Evolutionary conservation across 352 stramenopile species (phyloP).

Genomic region (Globisporangium abappressorium): DNA sequence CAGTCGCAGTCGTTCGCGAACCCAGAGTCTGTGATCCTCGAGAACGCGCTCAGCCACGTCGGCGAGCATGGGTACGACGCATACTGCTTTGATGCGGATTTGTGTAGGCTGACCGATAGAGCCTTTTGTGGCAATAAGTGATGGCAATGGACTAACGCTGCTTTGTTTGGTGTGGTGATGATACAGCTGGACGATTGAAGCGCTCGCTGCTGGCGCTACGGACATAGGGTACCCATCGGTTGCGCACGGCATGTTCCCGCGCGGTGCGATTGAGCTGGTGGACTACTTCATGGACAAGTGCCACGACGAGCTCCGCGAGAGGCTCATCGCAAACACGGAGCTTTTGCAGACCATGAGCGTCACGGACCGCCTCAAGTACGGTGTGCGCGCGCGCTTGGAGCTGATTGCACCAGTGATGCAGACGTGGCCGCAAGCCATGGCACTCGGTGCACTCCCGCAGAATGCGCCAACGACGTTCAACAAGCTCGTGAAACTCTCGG

Average conservation of each 20-base stretch:
- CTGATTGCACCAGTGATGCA: constrained; percentile 55
- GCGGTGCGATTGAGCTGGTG: constrained; percentile 75
- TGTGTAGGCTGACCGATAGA: neutral
- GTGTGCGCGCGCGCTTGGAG: constrained; percentile 64
- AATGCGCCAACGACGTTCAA: constrained; percentile 72
- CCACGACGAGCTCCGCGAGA: constrained; percentile 51
- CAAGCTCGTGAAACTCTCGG: constrained; percentile 63
- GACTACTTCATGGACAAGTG: constrained; percentile 86
- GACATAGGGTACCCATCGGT: constrained; percentile 74
- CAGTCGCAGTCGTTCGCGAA: constrained; percentile 21
- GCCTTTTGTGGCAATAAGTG: constrained; percentile 1
- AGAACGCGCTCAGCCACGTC: constrained; percentile 52
- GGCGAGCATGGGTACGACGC: constrained; percentile 37
- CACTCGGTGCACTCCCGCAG: constrained; percentile 63
- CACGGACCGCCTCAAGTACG: constrained; percentile 82
- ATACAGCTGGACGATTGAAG: constrained; percentile 72
- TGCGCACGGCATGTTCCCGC: constrained; percentile 78
- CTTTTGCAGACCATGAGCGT: constrained; percentile 65
- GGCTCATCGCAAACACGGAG: constrained; percentile 55
- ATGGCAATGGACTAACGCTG: constrained; percentile 13
- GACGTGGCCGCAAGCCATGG: constrained; percentile 81
- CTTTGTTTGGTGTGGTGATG: constrained; percentile 3
- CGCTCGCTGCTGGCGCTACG: constrained; percentile 62
- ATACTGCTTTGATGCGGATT: neutral
- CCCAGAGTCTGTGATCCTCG: constrained; percentile 53